phyloP scores from a whole-genome alignment of 139 green algal species.

The Spirogloea muscicola region DNA sequence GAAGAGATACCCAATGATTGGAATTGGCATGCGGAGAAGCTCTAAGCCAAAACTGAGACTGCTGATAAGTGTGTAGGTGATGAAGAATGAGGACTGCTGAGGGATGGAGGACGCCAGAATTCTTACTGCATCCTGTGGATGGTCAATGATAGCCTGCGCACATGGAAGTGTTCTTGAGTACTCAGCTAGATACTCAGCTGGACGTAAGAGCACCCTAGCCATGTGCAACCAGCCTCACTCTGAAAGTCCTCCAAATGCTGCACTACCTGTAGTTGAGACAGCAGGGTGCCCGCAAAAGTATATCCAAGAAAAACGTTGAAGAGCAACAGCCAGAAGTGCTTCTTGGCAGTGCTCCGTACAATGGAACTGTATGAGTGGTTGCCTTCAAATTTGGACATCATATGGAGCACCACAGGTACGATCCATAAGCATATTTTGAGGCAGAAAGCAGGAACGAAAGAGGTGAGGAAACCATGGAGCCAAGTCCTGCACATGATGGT shows the following conservation, averaged over 20 bases:
- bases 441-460: slow-evolving; percentile 10
- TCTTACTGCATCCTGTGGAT: slow-evolving; percentile 13
- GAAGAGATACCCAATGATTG: slow-evolving; percentile 32
- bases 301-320: slow-evolving; percentile 44
- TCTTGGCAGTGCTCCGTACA: neutral
- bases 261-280: slow-evolving; percentile 17
- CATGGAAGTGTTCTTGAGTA: no score
- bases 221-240: no score
- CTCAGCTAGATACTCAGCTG: no score
- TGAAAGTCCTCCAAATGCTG: no score
- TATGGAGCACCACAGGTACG: slow-evolving; percentile 9
- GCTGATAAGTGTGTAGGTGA: slow-evolving; percentile 40
- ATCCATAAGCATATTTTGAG: slow-evolving; percentile 33
- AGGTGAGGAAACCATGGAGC: slow-evolving; percentile 7
- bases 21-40: slow-evolving; percentile 35
- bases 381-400: slow-evolving; percentile 21
- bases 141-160: slow-evolving; percentile 14
- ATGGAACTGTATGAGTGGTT: neutral
- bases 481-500: neutral
- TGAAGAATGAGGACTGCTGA: slow-evolving; percentile 36
- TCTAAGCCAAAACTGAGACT: slow-evolving; percentile 30
- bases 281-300: slow-evolving; percentile 30
- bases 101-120: slow-evolving; percentile 36
- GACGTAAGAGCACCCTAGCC: no score
- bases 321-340: slow-evolving; percentile 31